Evolutionary conservation across 139 green algal genomes (phyloP), one percentile per base, ranked within the genome.

Genomic region (Chlamydomonas sphaeroides): DNA sequence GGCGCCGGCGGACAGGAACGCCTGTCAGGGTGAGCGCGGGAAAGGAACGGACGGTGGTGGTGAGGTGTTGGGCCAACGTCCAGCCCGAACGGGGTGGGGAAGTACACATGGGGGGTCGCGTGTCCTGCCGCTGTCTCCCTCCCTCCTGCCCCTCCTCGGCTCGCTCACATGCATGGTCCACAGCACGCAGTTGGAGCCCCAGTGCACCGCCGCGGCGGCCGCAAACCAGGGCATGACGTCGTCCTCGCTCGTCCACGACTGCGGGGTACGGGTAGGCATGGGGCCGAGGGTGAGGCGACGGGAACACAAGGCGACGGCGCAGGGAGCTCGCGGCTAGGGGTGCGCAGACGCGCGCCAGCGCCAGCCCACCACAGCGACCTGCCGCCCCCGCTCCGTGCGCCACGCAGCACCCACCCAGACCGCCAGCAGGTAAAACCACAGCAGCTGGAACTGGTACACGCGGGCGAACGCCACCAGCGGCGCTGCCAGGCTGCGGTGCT

Each of bases 341-440:
- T n/a, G n/a, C n/a, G n/a, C n/a, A n/a, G n/a, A n/a, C n/a, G n/a
- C n/a, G n/a, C n/a, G n/a, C n/a, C n/a, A n/a, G n/a, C n/a, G n/a
- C n/a, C n/a, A n/a, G n/a, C n/a, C n/a, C 65, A n/a, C 36, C 33
- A 45, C 35, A 62, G 33, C 33, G 5, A 49, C 36, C 7, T 33
- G 26, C 71, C 72, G 42, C 62, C 83, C 28, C 28, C 65, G n/a
- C 88, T 87, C 61, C 77, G 28, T 17, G 8, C 45, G 45, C 45
- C 45, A 51, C 30, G 20, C 57, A 4, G 4, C 28, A 65, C 67
- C 89, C 41, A 89, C 72, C 61, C 91, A 86, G 28, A 85, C 84
- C 5, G 80, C 70, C 65, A 93, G 87, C 56, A 93, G 68, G 69
- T 92, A 89, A 62, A 95, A 93, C 88, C 89, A 83, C 28, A 92